These are phyloP conservation scores for Leccinum pellstonianum DNA, from an alignment of 768 basidiomycete species.

Conservation along the genomic window DNA sequence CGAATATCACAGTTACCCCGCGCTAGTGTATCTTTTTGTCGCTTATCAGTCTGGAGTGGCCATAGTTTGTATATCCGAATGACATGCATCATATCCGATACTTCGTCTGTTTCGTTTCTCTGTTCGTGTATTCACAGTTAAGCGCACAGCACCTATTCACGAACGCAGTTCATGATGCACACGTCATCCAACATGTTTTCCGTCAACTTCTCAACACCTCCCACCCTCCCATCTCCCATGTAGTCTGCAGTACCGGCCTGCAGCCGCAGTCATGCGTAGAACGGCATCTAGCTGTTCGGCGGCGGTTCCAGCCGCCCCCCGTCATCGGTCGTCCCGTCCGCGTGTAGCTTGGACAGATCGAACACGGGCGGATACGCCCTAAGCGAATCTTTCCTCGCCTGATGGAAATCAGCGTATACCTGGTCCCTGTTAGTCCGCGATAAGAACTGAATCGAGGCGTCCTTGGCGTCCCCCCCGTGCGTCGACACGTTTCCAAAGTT, in stretches of 20 bases:
- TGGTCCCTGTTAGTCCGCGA: constrained; percentile 36
- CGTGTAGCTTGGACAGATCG: constrained; percentile 18
- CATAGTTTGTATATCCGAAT: constrained; percentile 2
- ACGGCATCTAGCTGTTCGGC: neutral
- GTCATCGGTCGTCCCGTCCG: constrained; percentile 22
- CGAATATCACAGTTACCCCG: constrained; percentile 12
- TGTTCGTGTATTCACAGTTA: neutral
- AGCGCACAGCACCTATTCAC: neutral
- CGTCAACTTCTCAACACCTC: neutral
- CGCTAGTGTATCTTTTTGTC: constrained; percentile 21
- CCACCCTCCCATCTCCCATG: neutral
- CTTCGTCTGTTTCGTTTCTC: neutral
- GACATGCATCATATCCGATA: neutral
- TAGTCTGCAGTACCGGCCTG: neutral
- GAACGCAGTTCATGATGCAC: neutral
- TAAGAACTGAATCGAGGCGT: constrained; percentile 42
- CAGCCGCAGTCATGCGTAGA: neutral
- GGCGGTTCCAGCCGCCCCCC: constrained; percentile 21
- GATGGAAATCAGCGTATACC: constrained; percentile 32
- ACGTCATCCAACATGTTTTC: neutral
- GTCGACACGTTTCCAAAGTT: constrained; percentile 40
- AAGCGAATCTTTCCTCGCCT: constrained; percentile 13
- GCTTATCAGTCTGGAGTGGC: neutral
- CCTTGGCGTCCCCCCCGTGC: constrained; percentile 16
- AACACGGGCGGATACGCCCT: constrained; percentile 23